A percentile compares a stretch with the other conserved stretches of the same genome.
phyloP scores from a whole-genome alignment of 768 basidiomycete genomes.

The Russula earlei region DNA sequence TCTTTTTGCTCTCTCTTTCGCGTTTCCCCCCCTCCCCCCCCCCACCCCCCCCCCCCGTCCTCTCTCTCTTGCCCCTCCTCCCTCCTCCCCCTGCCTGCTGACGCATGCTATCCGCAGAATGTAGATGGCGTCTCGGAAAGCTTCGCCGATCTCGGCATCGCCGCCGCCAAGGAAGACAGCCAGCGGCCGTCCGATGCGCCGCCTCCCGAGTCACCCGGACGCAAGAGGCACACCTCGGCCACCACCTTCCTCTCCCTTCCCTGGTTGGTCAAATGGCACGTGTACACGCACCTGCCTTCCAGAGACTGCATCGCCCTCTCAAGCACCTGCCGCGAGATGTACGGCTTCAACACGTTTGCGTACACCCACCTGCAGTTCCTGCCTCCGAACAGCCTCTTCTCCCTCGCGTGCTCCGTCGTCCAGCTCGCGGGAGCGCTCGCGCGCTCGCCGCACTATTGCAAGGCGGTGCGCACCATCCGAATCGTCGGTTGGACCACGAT shows the following conservation, averaged over 20 bases:
- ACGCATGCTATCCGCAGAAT: neutral
- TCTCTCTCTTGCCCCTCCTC: neutral
- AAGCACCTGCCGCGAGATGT: conserved; percentile 9
- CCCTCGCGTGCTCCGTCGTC: conserved; percentile 1
- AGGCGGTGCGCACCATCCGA: conserved; percentile 5
- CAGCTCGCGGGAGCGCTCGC: neutral
- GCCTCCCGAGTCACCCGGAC: neutral
- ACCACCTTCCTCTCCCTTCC: conserved; percentile 4
- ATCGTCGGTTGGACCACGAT: neutral
- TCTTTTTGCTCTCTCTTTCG: no score
- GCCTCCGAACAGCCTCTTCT: conserved; percentile 7
- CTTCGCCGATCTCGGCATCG: neutral
- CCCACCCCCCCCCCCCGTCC: no score
- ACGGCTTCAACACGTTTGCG: neutral
- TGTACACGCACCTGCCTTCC: neutral
- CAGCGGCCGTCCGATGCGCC: neutral
- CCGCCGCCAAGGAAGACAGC: neutral
- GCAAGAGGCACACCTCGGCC: neutral
- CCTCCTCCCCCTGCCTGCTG: neutral
- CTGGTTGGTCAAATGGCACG: neutral
- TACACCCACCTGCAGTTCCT: conserved; percentile 12
- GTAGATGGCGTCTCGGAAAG: neutral
- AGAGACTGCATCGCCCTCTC: conserved; percentile 9
- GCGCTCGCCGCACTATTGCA: neutral
- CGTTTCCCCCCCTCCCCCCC: neutral